Percentiles rank a stretch among this genome's conserved stretches.
phyloP scores from a whole-genome alignment of 164 flowering plant genomes.

The Platanus orientalis region DNA sequence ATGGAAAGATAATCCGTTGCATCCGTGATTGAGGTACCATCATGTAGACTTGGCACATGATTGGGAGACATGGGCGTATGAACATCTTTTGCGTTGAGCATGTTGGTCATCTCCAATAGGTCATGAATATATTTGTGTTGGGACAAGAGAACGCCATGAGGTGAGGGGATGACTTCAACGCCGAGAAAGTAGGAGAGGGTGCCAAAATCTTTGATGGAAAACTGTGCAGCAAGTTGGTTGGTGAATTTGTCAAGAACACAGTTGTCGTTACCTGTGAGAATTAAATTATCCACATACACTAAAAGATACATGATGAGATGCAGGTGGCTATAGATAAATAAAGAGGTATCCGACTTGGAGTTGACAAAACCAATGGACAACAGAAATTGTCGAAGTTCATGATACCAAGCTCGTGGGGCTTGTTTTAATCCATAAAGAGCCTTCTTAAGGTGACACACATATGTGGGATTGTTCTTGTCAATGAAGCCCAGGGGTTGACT shows the following conservation, averaged over 20 bases:
- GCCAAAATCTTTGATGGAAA: slow-evolving; percentile 5
- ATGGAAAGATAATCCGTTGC: background rate
- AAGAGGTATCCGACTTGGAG: background rate
- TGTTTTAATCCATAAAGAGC: no score
- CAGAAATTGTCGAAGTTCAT: background rate
- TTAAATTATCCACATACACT: no score
- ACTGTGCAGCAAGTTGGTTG: background rate
- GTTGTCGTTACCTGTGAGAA: background rate
- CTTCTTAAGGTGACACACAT: no score
- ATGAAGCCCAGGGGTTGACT: background rate
- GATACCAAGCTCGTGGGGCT: no score
- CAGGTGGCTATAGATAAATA: background rate
- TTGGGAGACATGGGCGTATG: background rate
- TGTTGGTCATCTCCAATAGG: background rate
- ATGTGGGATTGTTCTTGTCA: background rate
- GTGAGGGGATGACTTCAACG: background rate
- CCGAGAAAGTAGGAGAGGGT: background rate
- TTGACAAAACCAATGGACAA: background rate
- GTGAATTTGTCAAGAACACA: background rate
- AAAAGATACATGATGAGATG: background rate
- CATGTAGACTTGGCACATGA: background rate
- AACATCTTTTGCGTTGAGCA: background rate
- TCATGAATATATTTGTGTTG: no score
- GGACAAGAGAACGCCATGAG: background rate
- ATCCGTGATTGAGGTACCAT: background rate